phyloP scores from a whole-genome alignment of 1,139 yeast genomes.

The Taphrina populina region DNA sequence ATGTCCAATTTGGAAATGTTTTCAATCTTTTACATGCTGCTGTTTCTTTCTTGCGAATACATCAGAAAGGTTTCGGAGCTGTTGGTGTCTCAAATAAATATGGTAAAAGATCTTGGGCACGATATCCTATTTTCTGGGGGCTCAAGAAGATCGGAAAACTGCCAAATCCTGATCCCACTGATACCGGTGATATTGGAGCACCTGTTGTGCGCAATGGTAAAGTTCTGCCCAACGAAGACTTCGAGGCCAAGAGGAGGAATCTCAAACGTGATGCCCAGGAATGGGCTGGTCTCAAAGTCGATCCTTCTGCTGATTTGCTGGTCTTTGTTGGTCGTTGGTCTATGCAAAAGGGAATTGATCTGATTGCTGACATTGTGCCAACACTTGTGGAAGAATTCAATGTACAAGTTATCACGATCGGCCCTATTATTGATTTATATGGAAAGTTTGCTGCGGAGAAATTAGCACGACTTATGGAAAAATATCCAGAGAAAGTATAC shows the following conservation, averaged over 20 bases:
- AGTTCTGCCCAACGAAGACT: constrained; percentile 27
- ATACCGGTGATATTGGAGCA: constrained; percentile 30
- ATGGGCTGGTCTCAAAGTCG: constrained; percentile 36
- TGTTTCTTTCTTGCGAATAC: constrained; percentile 34
- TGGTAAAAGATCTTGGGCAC: constrained; percentile 35
- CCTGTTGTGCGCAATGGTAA: constrained; percentile 20
- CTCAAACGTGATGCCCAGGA: constrained; percentile 35
- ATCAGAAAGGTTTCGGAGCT: constrained; percentile 36
- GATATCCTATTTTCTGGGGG: constrained; percentile 37
- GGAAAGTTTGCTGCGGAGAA: constrained; percentile 37
- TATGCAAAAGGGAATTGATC: constrained; percentile 36
- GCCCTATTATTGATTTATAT: constrained; percentile 37
- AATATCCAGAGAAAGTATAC: constrained; percentile 34
- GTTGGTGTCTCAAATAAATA: constrained; percentile 37
- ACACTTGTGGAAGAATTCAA: constrained; percentile 34
- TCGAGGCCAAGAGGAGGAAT: constrained; percentile 32
- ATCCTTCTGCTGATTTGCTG: constrained; percentile 34
- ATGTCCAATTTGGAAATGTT: constrained; percentile 36
- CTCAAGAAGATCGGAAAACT: constrained; percentile 34
- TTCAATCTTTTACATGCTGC: constrained; percentile 36
- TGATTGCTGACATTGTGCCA: constrained; percentile 36
- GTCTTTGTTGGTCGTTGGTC: constrained; percentile 38
- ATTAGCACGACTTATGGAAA: constrained; percentile 30
- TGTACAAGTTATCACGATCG: constrained; percentile 35
- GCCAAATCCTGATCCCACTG: constrained; percentile 37